A percentile compares a stretch with the other conserved stretches of the same genome.
These are phyloP conservation scores for Teratosphaeria destructans DNA, from an alignment of 2,329 filamentous ascomycete genomes.

Conservation along the genomic window DNA sequence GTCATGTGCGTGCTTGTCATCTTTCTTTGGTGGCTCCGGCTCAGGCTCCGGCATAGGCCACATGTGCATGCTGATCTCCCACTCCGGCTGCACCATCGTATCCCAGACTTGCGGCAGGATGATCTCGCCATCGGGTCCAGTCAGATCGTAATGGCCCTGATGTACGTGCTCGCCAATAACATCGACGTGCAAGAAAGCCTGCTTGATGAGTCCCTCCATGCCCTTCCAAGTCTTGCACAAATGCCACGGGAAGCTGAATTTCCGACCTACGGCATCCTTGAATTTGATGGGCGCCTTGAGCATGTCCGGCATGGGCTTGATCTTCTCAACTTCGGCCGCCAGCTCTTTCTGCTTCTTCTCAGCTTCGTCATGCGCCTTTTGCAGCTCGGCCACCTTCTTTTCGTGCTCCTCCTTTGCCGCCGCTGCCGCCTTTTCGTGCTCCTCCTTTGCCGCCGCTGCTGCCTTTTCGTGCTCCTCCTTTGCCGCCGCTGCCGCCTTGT, in stretches of 20 bases:
- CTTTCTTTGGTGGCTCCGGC: not conserved
- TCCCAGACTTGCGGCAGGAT: constrained; percentile 42
- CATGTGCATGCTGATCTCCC: constrained; percentile 40
- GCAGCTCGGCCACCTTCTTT: constrained; percentile 45
- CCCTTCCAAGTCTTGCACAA: constrained; percentile 58
- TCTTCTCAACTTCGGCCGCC: constrained; percentile 38
- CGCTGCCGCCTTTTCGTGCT: constrained; percentile 39
- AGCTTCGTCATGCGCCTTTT: constrained; percentile 40
- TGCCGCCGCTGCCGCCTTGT: constrained; percentile 31
- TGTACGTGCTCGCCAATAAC: constrained; percentile 36
- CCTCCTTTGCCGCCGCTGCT: constrained; percentile 24
- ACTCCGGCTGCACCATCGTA: constrained; percentile 37
- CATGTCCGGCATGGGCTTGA: constrained; percentile 40
- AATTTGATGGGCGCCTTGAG: constrained; percentile 71
- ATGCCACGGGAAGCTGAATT: constrained; percentile 85
- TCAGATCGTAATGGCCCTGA: constrained; percentile 38
- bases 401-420: constrained; percentile 34
- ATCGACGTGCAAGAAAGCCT: constrained; percentile 40
- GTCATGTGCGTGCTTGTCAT: constrained; percentile 8
- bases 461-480: constrained; percentile 32
- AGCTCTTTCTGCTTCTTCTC: constrained; percentile 40
- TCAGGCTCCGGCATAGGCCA: constrained; percentile 34
- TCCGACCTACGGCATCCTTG: constrained; percentile 82
- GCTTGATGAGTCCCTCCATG: constrained; percentile 40
- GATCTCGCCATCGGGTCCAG: constrained; percentile 39